phyloP scores from a whole-genome alignment of 495 filamentous ascomycete species.

The Neurospora sp. region DNA sequence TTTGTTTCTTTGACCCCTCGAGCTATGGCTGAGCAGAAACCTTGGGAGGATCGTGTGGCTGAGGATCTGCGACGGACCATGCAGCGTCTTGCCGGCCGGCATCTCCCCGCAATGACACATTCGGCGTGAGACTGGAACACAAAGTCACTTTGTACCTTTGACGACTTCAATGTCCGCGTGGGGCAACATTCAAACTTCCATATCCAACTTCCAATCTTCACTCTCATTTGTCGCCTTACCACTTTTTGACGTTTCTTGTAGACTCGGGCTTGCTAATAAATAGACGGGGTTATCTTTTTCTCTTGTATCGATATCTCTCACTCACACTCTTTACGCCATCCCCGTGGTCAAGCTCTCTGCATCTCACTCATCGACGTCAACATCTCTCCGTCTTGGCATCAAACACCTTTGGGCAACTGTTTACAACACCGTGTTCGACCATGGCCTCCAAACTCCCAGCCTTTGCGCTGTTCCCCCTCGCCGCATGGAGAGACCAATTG shows the following conservation, averaged over 20 bases:
- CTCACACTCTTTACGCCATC: neutral
- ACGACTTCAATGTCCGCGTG: neutral
- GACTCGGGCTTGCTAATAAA: neutral
- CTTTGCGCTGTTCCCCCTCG: slow-evolving; percentile 64
- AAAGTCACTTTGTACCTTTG: slow-evolving; percentile 1
- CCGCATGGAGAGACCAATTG: slow-evolving; percentile 54
- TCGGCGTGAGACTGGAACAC: slow-evolving; percentile 10
- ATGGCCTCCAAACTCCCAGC: slow-evolving; percentile 41
- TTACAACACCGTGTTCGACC: neutral
- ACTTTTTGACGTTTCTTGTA: neutral
- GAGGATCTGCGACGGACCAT: neutral
- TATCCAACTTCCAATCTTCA: neutral
- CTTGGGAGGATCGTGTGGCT: neutral
- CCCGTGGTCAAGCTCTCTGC: neutral
- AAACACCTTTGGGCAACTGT: neutral
- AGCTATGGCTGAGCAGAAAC: neutral
- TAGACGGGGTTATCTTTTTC: neutral
- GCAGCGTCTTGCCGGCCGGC: neutral
- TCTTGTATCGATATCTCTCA: too few species aligned
- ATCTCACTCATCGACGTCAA: neutral
- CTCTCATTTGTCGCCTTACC: neutral
- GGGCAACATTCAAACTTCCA: neutral
- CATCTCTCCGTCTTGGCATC: neutral
- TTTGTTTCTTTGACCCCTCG: neutral
- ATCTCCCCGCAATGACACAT: slow-evolving; percentile 24